Evolutionary conservation across 495 filamentous ascomycete genomes (phyloP).

Genomic region (Recurvomyces mirabilis): DNA sequence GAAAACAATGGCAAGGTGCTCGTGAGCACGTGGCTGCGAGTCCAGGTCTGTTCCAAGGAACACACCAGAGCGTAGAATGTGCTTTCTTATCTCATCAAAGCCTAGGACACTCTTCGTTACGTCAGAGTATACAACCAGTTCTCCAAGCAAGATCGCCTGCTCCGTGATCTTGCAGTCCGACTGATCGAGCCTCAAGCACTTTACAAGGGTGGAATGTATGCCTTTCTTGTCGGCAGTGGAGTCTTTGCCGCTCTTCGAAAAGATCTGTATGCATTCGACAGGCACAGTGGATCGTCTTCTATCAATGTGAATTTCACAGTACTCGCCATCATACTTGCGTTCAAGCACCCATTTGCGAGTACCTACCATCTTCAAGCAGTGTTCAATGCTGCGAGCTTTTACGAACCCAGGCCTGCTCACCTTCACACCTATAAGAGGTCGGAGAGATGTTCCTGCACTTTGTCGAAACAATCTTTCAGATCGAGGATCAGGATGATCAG

Average conservation of each 20-base stretch:
- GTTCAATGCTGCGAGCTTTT: conserved; percentile 66
- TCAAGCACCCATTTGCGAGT: conserved; percentile 58
- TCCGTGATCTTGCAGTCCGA: conserved; percentile 44
- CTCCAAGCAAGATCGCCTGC: conserved; percentile 70
- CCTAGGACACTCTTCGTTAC: conserved; percentile 47
- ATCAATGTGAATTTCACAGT: conserved; percentile 78
- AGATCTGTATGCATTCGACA: conserved; percentile 56
- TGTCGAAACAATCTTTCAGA: conserved; percentile 28
- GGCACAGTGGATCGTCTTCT: conserved; percentile 35
- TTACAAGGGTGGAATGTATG: conserved; percentile 44
- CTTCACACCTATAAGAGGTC: conserved; percentile 58
- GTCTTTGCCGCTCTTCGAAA: conserved; percentile 85
- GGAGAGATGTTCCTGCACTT: conserved; percentile 39
- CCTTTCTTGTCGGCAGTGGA: conserved; percentile 58
- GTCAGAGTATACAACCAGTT: conserved; percentile 67
- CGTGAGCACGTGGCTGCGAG: conserved; percentile 57
- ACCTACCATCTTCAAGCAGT: conserved; percentile 54
- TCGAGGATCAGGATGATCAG: conserved; percentile 28
- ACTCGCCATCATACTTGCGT: conserved; percentile 78
- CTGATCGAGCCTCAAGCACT: conserved; percentile 47
- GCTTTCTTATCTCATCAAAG: conserved; percentile 73
- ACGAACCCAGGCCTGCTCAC: conserved; percentile 60
- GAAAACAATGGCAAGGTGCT: conserved; percentile 75
- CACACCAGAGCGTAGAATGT: conserved; percentile 60
- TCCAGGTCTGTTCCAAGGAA: conserved; percentile 58